These are phyloP conservation scores for Microbotryum scabiosae DNA, from an alignment of 1,284 basidiomycete species.

Conservation along the genomic window DNA sequence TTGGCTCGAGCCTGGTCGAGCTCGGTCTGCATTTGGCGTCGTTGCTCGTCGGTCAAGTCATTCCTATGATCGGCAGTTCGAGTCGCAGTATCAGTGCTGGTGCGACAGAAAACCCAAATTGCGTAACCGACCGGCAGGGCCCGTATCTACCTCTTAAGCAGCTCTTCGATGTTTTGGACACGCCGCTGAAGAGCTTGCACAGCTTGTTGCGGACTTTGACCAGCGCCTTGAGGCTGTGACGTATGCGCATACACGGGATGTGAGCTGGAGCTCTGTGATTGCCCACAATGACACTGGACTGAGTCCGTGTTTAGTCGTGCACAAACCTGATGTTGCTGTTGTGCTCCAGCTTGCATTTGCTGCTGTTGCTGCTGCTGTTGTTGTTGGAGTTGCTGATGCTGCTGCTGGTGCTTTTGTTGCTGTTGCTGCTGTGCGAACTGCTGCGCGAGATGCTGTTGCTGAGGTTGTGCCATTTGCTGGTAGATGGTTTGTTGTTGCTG, in stretches of 20 bases:
- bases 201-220: constrained; percentile 19
- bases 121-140: constrained; percentile 3
- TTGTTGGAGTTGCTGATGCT: not conserved
- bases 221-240: not conserved
- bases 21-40: constrained; percentile 22
- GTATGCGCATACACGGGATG: not conserved
- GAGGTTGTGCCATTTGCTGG: not conserved
- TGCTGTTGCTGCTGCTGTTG: constrained; percentile 1
- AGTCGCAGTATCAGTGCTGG: not conserved
- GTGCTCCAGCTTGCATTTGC: not conserved
- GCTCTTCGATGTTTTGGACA: constrained; percentile 20
- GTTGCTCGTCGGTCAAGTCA: constrained; percentile 10
- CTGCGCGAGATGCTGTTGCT: not conserved
- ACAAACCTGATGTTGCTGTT: not conserved
- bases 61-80: not conserved
- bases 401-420: not conserved
- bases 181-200: constrained; percentile 20
- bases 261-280: not conserved
- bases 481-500: not conserved
- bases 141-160: constrained; percentile 19
- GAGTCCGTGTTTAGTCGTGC: not conserved
- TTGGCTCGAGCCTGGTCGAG: constrained; percentile 20
- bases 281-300: not conserved
- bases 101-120: not conserved
- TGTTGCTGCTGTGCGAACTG: not conserved